Base-by-base conservation (phyloP, 2,329 filamentous ascomycete genomes). In the Myriosclerotinia scirpicola region DNA sequence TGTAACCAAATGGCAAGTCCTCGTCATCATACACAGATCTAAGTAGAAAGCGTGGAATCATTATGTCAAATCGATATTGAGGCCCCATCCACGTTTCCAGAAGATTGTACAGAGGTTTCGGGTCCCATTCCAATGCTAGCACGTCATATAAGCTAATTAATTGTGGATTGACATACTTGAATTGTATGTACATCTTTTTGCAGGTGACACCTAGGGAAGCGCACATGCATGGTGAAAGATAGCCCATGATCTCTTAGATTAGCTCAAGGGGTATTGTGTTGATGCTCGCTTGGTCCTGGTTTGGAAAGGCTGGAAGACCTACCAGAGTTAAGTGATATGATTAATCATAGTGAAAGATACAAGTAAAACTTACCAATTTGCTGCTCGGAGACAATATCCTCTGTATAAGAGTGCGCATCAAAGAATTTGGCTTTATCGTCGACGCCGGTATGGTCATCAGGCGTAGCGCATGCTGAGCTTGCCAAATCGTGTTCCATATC, bases 1-100 rank as follows among this genome's bases (percentile, higher is more conserved):
- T 22, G 20, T 7, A 1, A 11, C 1, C 9, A 42, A 5, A 2
- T 12, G 5, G n/a, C n/a, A n/a, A n/a, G n/a, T n/a, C 1, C 2
- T 8, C 0, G 17, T n/a, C 5, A 5, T 26, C 26, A 22, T 59
- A 36, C 12, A 36, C 30, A 2, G 30, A 22, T 59, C 20, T 20
- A 17, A 48, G 56, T 1, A 60, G 30, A 48, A 17, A 60, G 1
- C 48, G 12, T 7, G 20, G 30, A 5, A 4, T 3, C 3, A 48
- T 11, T 0, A 4, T 9, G 11, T 12, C 42, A 26, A 6, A 20
- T 14, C 30, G 56, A 17, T 48, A 48, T 34, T 15, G 30, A 22
- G 56, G 30, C 7, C 30, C 56, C 20, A 60, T 48, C 42, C 30
- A 60, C 8, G 30, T 36, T 5, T 30, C 5, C 3, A 60, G 26